Evolutionary conservation across 345 rosid genomes (phyloP).

Genomic region (rapeseed (Brassica napus)): DNA sequence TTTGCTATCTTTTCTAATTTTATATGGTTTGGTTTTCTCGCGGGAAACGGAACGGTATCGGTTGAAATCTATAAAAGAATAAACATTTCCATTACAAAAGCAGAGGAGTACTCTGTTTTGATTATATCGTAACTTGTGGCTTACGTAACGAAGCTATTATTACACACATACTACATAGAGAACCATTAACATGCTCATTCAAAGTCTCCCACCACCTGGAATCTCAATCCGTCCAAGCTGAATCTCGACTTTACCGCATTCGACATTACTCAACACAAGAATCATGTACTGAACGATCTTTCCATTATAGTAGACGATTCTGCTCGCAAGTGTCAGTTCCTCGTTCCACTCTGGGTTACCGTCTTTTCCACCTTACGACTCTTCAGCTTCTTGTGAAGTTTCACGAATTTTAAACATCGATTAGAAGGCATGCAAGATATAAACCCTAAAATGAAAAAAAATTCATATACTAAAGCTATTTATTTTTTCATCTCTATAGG

Average conservation of each 20-base stretch:
- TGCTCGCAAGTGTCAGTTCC: conserved; percentile 30
- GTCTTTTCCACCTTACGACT: background rate
- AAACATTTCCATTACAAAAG: conserved; percentile 15
- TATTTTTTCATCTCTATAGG: background rate
- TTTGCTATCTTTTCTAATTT: too few species aligned
- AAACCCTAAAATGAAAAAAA: background rate
- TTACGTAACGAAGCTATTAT: background rate
- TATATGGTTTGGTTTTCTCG: conserved; percentile 6
- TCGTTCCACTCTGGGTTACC: background rate
- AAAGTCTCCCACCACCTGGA: conserved; percentile 40
- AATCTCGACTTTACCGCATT: conserved; percentile 63
- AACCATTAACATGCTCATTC: background rate
- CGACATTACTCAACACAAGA: conserved; percentile 57
- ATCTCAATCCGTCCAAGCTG: conserved; percentile 66
- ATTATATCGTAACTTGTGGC: background rate
- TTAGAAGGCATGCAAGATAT: background rate
- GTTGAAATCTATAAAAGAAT: background rate
- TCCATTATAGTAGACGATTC: conserved; percentile 46
- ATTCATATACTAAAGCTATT: background rate
- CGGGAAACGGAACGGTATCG: conserved; percentile 26
- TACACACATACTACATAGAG: background rate
- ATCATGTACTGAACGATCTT: conserved; percentile 58
- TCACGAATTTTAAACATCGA: background rate
- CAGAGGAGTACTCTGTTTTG: conserved; percentile 28
- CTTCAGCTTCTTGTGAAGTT: background rate